Evolutionary conservation across 306 rosid genomes (phyloP).

Genomic region (Morella rubra): DNA sequence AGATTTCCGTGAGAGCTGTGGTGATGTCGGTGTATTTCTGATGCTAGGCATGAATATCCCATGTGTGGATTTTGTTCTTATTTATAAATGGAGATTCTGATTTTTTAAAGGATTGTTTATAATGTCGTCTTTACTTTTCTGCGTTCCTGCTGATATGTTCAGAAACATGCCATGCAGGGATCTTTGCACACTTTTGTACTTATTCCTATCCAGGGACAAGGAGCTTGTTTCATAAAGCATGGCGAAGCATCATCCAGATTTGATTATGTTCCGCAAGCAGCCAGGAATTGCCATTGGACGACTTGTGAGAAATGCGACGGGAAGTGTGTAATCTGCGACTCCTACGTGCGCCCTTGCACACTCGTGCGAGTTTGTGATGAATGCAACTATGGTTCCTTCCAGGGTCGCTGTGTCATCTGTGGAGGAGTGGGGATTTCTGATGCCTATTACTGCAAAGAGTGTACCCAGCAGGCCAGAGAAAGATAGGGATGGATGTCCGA

Average conservation of each 20-base stretch:
- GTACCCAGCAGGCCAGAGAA: slow-evolving; percentile 96
- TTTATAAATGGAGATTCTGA: background rate
- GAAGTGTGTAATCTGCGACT: slow-evolving; percentile 83
- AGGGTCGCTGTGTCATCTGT: slow-evolving; percentile 82
- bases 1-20: background rate
- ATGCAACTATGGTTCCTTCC: slow-evolving; percentile 84
- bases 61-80: background rate
- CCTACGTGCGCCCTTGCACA: slow-evolving; percentile 86
- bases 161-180: background rate
- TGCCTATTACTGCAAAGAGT: slow-evolving; percentile 95
- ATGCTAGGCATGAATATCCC: background rate
- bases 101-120: background rate
- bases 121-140: background rate
- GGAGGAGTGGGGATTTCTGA: slow-evolving; percentile 94
- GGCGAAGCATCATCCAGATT: slow-evolving; percentile 93
- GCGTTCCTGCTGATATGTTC: background rate
- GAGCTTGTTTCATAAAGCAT: slow-evolving; percentile 36
- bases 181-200: background rate
- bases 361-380: slow-evolving; percentile 86
- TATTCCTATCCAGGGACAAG: slow-evolving; percentile 17
- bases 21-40: background rate
- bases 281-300: slow-evolving; percentile 86
- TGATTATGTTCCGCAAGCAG: slow-evolving; percentile 90
- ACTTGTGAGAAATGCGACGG: slow-evolving; percentile 91
- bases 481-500: slow-evolving; percentile 94